Percentiles rank a stretch among this genome's conserved stretches.
Evolutionary conservation across 257 asterid genomes (phyloP).

Genomic region (Schizonepeta tenuifolia): DNA sequence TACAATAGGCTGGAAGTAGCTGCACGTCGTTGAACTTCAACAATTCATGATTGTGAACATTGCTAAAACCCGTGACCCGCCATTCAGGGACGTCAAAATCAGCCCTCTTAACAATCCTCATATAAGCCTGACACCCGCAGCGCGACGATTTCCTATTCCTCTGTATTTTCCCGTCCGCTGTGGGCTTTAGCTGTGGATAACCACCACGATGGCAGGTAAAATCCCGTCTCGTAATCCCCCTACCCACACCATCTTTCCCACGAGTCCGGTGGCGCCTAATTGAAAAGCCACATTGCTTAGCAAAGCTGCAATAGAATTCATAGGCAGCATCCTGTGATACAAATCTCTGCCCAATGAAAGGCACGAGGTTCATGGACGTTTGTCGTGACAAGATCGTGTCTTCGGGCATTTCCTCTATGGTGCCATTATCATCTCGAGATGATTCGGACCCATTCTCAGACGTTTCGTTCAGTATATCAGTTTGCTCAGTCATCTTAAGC

Average conservation of each 20-base stretch:
- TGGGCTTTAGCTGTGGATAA: slow-evolving; percentile 55
- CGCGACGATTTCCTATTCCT: slow-evolving; percentile 62
- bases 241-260: slow-evolving; percentile 66
- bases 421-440: slow-evolving; percentile 61
- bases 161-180: slow-evolving; percentile 49
- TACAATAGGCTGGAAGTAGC: slow-evolving; percentile 47
- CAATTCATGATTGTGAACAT: slow-evolving; percentile 63
- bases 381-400: slow-evolving; percentile 56
- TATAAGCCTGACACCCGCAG: slow-evolving; percentile 66
- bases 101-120: slow-evolving; percentile 58
- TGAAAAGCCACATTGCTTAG: slow-evolving; percentile 66
- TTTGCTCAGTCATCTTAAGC: slow-evolving; percentile 45
- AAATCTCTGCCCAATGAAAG: slow-evolving; percentile 63
- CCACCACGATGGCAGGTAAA: slow-evolving; percentile 73
- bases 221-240: slow-evolving; percentile 65
- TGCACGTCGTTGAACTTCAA: slow-evolving; percentile 48
- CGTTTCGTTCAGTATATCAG: slow-evolving; percentile 33
- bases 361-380: slow-evolving; percentile 57
- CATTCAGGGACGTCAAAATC: slow-evolving; percentile 62
- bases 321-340: slow-evolving; percentile 65
- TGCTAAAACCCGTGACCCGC: slow-evolving; percentile 60
- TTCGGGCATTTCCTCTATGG: slow-evolving; percentile 64
- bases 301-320: slow-evolving; percentile 60
- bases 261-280: slow-evolving; percentile 64
- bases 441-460: slow-evolving; percentile 63